These are phyloP conservation scores for Rauvolfia tetraphylla DNA, from an alignment of 257 asterid species.

Conservation along the genomic window DNA sequence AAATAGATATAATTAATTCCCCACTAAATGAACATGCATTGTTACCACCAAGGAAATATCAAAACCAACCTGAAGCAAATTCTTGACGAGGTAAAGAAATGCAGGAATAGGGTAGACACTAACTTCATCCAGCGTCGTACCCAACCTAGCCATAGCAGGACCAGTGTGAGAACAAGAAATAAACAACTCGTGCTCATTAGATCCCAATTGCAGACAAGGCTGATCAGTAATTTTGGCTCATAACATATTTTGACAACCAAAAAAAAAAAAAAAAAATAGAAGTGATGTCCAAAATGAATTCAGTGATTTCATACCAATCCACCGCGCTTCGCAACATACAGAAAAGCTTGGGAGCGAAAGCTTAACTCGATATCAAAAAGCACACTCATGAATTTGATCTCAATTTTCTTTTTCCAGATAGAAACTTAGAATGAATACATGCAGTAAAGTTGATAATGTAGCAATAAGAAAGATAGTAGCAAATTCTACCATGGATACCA, in stretches of 20 bases:
- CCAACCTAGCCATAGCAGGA: constrained; percentile 51
- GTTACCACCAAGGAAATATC: constrained; percentile 10
- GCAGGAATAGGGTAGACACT: constrained; percentile 96
- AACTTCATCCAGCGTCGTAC: constrained; percentile 91
- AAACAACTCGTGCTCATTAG: constrained; percentile 2
- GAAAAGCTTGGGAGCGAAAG: not conserved
- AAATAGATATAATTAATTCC: constrained; percentile 8
- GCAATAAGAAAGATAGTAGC: not conserved
- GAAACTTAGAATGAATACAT: not conserved
- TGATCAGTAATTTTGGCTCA: not conserved
- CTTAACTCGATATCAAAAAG: not conserved
- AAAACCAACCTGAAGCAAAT: constrained; percentile 82
- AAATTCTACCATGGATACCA: not conserved
- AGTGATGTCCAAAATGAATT: not conserved
- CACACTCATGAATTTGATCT: not conserved
- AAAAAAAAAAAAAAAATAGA: not conserved
- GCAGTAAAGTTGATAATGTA: not conserved
- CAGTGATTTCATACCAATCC: not conserved
- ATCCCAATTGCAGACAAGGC: not conserved
- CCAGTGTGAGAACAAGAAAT: not conserved
- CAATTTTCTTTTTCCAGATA: not conserved
- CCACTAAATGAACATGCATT: not conserved
- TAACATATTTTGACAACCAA: not conserved
- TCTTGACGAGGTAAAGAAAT: constrained; percentile 86
- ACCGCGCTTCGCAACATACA: not conserved